phyloP scores from a whole-genome alignment of 768 basidiomycete species.

The Tulasnella sp. region DNA sequence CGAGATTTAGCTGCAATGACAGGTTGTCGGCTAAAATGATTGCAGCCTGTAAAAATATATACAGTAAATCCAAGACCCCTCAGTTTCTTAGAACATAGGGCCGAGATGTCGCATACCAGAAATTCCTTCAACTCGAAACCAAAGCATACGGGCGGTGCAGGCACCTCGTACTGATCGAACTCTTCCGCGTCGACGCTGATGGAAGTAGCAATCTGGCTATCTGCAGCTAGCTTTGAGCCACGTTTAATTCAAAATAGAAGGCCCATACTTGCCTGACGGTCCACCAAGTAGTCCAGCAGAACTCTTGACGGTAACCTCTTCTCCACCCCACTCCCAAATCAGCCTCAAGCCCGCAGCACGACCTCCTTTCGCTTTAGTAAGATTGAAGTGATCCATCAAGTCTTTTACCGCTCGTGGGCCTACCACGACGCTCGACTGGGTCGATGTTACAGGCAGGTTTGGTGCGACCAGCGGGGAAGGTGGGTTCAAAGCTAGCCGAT shows the following conservation, averaged over 20 bases:
- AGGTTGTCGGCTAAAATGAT: conserved; percentile 68
- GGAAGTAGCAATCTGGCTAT: conserved; percentile 43
- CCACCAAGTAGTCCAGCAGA: conserved; percentile 51
- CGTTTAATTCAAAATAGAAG: background rate
- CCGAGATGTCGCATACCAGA: conserved; percentile 39
- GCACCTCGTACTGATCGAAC: conserved; percentile 66
- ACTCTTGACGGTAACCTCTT: conserved; percentile 52
- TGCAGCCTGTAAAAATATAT: conserved; percentile 44
- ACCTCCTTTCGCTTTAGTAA: conserved; percentile 35
- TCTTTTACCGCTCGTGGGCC: conserved; percentile 64
- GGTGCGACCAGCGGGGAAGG: conserved; percentile 53
- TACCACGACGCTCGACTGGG: conserved; percentile 56
- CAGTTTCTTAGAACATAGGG: background rate
- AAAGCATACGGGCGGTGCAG: conserved; percentile 49
- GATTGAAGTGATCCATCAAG: conserved; percentile 71
- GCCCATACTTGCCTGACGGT: background rate
- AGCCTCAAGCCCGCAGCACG: conserved; percentile 63
- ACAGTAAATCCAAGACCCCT: background rate
- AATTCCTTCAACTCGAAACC: conserved; percentile 78
- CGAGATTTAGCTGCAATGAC: conserved; percentile 50
- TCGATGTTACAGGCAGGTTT: conserved; percentile 42
- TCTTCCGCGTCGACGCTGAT: conserved; percentile 66
- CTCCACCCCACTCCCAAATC: conserved; percentile 64
- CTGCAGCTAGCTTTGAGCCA: background rate
- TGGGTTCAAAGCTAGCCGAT: conserved; percentile 51